A percentile compares a stretch with the other conserved stretches of the same genome.
These are phyloP conservation scores for Boletus sp. DNA, from an alignment of 768 basidiomycete species.

Conservation along the genomic window DNA sequence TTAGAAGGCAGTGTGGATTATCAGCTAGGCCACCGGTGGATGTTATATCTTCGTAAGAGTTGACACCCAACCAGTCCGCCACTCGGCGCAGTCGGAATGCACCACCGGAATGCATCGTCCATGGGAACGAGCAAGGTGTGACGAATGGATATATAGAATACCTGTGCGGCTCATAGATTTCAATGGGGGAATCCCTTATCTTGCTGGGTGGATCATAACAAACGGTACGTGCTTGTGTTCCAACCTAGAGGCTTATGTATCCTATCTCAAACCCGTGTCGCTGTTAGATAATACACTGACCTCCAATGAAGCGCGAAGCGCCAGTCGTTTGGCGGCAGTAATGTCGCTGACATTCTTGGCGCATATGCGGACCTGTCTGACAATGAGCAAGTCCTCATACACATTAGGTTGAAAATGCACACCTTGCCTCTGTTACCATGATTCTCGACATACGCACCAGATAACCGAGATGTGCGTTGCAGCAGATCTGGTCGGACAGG, in stretches of 20 bases:
- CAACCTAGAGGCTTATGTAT: constrained; percentile 14
- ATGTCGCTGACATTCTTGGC: constrained; percentile 44
- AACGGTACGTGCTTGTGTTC: constrained; percentile 15
- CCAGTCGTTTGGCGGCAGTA: constrained; percentile 49
- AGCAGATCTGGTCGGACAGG: constrained; percentile 48
- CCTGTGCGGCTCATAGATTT: constrained; percentile 32
- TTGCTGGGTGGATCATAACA: constrained; percentile 33
- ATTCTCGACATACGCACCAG: constrained; percentile 63
- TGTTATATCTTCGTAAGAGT: constrained; percentile 33
- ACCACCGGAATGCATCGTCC: constrained; percentile 42
- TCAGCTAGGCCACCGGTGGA: constrained; percentile 40
- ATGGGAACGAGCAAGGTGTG: constrained; percentile 47
- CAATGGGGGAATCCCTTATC: constrained; percentile 25
- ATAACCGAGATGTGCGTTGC: constrained; percentile 64
- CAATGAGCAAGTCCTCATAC: neutral
- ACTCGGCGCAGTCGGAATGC: constrained; percentile 63
- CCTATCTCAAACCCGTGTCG: constrained; percentile 7
- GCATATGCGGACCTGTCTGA: constrained; percentile 52
- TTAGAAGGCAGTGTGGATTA: constrained; percentile 35
- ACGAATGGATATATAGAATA: constrained; percentile 74
- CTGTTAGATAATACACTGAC: constrained; percentile 34
- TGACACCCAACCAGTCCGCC: constrained; percentile 53
- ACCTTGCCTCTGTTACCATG: constrained; percentile 47
- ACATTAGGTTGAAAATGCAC: constrained; percentile 4
- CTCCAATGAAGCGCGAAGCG: constrained; percentile 50